Conservation (phyloP, 352 stramenopile species). For the Globisporangium abappressorium region DNA sequence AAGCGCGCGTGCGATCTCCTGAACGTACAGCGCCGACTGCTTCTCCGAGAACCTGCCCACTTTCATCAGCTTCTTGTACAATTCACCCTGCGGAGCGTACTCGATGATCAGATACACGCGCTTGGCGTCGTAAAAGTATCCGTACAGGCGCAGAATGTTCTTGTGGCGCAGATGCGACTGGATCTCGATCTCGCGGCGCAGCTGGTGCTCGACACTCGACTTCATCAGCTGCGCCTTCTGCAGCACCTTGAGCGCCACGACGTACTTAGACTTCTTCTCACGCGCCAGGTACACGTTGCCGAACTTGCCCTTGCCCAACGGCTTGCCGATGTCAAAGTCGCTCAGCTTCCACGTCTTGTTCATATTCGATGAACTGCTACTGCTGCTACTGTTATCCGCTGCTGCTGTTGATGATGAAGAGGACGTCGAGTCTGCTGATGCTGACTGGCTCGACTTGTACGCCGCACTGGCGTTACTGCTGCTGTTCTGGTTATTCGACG, state of each 20-base stretch:
- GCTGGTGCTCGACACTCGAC: constrained; percentile 96
- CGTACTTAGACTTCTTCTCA: constrained; percentile 98
- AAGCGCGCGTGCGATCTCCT: constrained; percentile 92
- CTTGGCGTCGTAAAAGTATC: constrained; percentile 99
- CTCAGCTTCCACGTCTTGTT: constrained; percentile 89
- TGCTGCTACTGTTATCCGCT: constrained; percentile 7
- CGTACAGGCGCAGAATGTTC: constrained; percentile 97
- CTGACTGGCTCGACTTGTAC: background rate
- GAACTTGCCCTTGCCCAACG: constrained; percentile 98
- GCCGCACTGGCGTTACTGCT: constrained; percentile 1
- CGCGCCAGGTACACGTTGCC: constrained; percentile 98
- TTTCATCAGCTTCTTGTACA: constrained; percentile 98
- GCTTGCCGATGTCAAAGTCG: constrained; percentile 99
- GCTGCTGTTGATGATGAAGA: background rate
- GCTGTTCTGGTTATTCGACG: background rate
- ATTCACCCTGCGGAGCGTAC: constrained; percentile 96
- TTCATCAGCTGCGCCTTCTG: constrained; percentile 98
- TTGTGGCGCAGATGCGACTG: constrained; percentile 97
- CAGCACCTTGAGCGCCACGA: constrained; percentile 99
- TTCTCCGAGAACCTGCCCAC: constrained; percentile 92
- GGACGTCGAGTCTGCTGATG: background rate
- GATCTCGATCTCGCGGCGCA: constrained; percentile 99
- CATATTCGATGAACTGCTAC: background rate
- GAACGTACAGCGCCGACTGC: constrained; percentile 93
- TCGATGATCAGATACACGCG: constrained; percentile 99